Base-by-base conservation (phyloP, 495 filamentous ascomycete species). In the Trypethelium eluteriae region DNA sequence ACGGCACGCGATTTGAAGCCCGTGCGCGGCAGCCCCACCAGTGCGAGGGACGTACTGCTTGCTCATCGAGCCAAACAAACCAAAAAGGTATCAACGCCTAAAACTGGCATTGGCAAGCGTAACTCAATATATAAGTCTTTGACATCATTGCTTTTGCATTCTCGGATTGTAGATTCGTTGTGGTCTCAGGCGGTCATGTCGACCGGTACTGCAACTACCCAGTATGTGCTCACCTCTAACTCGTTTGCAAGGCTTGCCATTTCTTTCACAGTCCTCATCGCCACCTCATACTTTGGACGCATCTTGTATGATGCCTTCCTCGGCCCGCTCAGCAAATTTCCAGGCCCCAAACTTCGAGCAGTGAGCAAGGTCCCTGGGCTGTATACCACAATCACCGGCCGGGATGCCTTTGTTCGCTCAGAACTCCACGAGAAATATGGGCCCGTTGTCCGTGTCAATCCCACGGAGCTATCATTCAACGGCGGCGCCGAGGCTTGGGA, bases 351-450 rank as follows among this genome's bases (percentile, higher is more conserved):
- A 41, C 39, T 67, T 25, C 44, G 73, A 25, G 62, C 64, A 39
- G 25, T 66, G 16, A 57, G 61, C 44, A 47, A 49, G 16, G n/a
- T 69, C 61, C 70, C 70, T 10, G n/a, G 12, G n/a, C 47, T 61
- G 10, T 44, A 41, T 49, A 65, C 63, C 14, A 63, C 68, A 38
- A 38, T 66, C 3, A 66, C 5, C 38, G 72, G 72, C 64, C 64
- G 63, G n/a, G 11, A 53, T 38, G 38, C 44, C 11, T 18, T 34
- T 9, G 49, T 18, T 38, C 32, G 32, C 38, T 14, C 59, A 25
- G 67, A 34, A n/a, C 61, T 72, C 10, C 70, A 72, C 47, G 36
- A 63, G 32, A 41, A 65, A 39, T 72, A 72, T 61, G 70, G 70
- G 0, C 59, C 62, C 39, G 56, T 72, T 39, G 70, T 72, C 6